These are phyloP conservation scores for Ceratocystis harringtonii DNA, from an alignment of 2,329 filamentous ascomycete genomes.

Conservation along the genomic window DNA sequence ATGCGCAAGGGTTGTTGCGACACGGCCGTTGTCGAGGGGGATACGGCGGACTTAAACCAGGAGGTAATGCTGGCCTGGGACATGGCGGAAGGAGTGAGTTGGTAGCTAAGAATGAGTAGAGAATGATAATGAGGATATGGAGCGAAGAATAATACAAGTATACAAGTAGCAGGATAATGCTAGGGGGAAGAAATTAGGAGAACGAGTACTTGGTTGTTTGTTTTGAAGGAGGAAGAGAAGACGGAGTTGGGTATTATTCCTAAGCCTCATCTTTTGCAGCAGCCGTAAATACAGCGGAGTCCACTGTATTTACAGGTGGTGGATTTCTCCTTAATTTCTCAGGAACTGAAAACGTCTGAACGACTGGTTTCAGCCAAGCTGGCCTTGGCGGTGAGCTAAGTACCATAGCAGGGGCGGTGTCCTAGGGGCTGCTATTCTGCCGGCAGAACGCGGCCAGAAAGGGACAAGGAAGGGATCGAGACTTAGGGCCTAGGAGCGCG, in stretches of 20 bases:
- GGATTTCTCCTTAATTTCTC: neutral
- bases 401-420: neutral
- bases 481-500: neutral
- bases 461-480: neutral
- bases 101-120: neutral
- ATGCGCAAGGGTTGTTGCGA: conserved; percentile 18
- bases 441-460: neutral
- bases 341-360: neutral
- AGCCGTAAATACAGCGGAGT: neutral
- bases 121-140: neutral
- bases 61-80: conserved; percentile 45
- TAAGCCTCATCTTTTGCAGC: neutral
- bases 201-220: neutral
- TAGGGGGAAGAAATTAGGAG: neutral
- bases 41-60: conserved; percentile 37
- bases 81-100: conserved; percentile 22
- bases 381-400: neutral
- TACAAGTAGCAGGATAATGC: neutral
- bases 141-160: neutral
- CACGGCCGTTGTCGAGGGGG: conserved; percentile 23
- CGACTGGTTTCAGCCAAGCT: neutral
- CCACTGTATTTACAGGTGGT: neutral
- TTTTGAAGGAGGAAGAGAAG: neutral
- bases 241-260: neutral
- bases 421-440: neutral